phyloP scores from a whole-genome alignment of 768 basidiomycete genomes.

The Lactarius akahatsu region DNA sequence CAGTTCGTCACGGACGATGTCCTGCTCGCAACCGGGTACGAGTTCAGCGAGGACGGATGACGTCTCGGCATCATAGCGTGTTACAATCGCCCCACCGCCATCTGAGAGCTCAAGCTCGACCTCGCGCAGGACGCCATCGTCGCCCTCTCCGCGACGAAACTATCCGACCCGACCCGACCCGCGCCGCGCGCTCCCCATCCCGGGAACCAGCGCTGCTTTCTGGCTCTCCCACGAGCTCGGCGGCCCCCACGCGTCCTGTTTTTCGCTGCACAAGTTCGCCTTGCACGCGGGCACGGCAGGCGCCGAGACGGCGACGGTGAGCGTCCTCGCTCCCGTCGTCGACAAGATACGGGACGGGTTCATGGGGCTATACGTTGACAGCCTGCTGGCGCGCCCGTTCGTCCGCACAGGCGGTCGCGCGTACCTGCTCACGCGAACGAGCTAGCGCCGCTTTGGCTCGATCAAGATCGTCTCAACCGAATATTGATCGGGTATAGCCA shows the following conservation, averaged over 20 bases:
- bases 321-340: slow-evolving; percentile 30
- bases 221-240: slow-evolving; percentile 37
- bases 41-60: slow-evolving; percentile 32
- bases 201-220: slow-evolving; percentile 21
- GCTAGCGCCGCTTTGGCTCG: slow-evolving; percentile 29
- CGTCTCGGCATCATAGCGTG: slow-evolving; percentile 37
- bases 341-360: slow-evolving; percentile 16
- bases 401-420: slow-evolving; percentile 21
- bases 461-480: slow-evolving; percentile 28
- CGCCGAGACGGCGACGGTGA: background rate
- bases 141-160: slow-evolving; percentile 10
- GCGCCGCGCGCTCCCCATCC: too few species aligned
- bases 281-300: too few species aligned
- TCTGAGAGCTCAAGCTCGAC: slow-evolving; percentile 33
- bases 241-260: slow-evolving; percentile 36
- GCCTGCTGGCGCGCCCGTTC: slow-evolving; percentile 33
- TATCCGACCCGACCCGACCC: slow-evolving; percentile 25
- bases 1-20: slow-evolving; percentile 23
- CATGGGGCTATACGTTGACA: slow-evolving; percentile 36
- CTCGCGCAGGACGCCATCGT: background rate
- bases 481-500: slow-evolving; percentile 23
- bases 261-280: slow-evolving; percentile 30
- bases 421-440: slow-evolving; percentile 29
- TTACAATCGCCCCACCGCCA: slow-evolving; percentile 33
- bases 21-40: slow-evolving; percentile 35